Conservation (phyloP, 1,139 yeast species). For the Debaryomyces sp. region DNA sequence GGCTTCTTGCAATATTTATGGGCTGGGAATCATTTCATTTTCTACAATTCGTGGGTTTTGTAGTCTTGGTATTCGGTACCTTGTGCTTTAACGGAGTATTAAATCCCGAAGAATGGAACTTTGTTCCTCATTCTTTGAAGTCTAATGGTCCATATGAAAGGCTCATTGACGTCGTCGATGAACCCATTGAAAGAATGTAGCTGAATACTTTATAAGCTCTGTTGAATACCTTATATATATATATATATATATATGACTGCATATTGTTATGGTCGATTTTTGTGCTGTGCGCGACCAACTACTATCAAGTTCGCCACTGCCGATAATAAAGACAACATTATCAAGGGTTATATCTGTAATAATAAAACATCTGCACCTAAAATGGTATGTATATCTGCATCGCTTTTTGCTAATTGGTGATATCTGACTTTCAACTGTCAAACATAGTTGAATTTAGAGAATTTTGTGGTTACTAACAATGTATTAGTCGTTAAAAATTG, state of each 20-base stretch:
- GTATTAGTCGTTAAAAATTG: slow-evolving; percentile 47
- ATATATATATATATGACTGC: background rate
- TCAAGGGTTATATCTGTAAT: background rate
- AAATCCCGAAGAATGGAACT: slow-evolving; percentile 46
- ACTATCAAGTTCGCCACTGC: slow-evolving; percentile 7
- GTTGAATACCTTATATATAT: background rate
- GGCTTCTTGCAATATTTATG: slow-evolving; percentile 71
- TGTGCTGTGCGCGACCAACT: background rate
- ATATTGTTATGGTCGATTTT: background rate
- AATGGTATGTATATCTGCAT: background rate
- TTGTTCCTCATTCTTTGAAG: slow-evolving; percentile 50
- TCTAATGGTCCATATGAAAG: slow-evolving; percentile 2
- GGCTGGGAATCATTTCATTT: slow-evolving; percentile 77
- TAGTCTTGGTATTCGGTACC: slow-evolving; percentile 69
- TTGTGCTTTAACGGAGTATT: slow-evolving; percentile 74
- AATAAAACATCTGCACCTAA: background rate
- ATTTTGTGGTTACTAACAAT: slow-evolving; percentile 12
- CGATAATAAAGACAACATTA: background rate
- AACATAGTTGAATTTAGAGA: background rate
- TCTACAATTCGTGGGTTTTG: slow-evolving; percentile 68
- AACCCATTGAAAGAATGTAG: slow-evolving; percentile 15
- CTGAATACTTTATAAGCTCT: background rate
- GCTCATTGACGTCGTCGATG: slow-evolving; percentile 12
- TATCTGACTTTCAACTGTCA: background rate
- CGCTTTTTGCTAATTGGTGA: background rate